Evolutionary conservation across 805 yeast species (phyloP).

Genomic region (Yarrowia osloensis): DNA sequence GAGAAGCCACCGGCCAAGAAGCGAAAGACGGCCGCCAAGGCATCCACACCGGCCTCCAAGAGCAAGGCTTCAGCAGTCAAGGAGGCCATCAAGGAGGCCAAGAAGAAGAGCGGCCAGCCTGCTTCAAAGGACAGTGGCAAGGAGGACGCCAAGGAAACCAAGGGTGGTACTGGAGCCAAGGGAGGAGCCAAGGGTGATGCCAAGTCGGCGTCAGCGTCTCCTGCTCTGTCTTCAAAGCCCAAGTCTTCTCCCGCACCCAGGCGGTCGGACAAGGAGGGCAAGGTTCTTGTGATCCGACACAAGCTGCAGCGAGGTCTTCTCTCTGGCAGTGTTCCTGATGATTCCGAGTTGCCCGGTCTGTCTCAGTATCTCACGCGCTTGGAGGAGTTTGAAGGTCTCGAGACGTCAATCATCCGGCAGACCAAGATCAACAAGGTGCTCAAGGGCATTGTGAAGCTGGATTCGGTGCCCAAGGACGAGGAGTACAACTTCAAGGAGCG

Average conservation of each 20-base stretch:
- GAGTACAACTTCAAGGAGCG: slow-evolving; percentile 40
- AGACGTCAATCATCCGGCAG: slow-evolving; percentile 39
- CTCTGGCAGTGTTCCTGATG: slow-evolving; percentile 31
- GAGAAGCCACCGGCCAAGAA: slow-evolving; percentile 28
- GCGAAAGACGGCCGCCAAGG: slow-evolving; percentile 7
- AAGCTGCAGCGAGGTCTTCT: slow-evolving; percentile 37
- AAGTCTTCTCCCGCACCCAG: slow-evolving; percentile 19
- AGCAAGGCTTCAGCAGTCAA: slow-evolving; percentile 11
- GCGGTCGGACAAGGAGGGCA: slow-evolving; percentile 33
- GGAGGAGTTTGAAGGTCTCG: slow-evolving; percentile 40
- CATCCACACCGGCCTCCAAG: background rate
- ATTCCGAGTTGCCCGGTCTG: slow-evolving; percentile 36
- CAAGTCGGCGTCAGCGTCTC: slow-evolving; percentile 26
- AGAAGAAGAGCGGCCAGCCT: background rate
- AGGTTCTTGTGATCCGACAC: slow-evolving; percentile 40
- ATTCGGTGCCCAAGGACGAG: slow-evolving; percentile 40
- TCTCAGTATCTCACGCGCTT: slow-evolving; percentile 39
- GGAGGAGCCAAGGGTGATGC: slow-evolving; percentile 1
- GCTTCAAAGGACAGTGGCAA: background rate
- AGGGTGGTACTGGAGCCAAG: background rate
- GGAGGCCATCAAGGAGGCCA: slow-evolving; percentile 9
- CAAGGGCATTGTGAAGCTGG: slow-evolving; percentile 40
- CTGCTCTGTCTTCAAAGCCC: slow-evolving; percentile 22
- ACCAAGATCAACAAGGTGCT: slow-evolving; percentile 44
- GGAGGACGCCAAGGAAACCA: background rate